Percentiles rank a stretch among this genome's conserved stretches.
phyloP scores from a whole-genome alignment of 1,284 basidiomycete species.

The Trichosporon sp. region DNA sequence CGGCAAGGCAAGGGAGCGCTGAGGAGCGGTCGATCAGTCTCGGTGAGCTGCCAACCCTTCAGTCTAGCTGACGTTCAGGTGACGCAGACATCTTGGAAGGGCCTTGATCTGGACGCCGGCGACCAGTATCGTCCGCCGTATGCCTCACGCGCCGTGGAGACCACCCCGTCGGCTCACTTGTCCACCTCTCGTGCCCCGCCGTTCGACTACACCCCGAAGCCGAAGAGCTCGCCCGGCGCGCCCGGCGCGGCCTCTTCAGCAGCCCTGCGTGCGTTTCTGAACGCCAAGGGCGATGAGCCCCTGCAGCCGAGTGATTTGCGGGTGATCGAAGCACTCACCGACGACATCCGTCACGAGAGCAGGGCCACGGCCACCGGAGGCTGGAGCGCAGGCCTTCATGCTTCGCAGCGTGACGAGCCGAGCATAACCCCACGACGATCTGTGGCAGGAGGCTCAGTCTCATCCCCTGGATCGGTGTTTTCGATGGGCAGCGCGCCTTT shows the following conservation, averaged over 20 bases:
- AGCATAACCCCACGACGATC: neutral
- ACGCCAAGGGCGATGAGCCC: conserved; percentile 29
- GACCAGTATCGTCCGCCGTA: conserved; percentile 3
- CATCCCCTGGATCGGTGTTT: conserved; percentile 20
- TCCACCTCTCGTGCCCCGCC: neutral
- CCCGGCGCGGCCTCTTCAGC: conserved; percentile 12
- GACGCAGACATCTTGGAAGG: conserved; percentile 7
- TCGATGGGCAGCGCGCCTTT: conserved; percentile 12
- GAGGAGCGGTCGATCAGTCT: neutral
- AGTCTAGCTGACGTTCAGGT: neutral
- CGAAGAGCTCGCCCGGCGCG: neutral
- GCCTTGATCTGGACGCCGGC: conserved; percentile 3
- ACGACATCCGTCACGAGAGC: conserved; percentile 26
- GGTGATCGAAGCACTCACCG: conserved; percentile 32
- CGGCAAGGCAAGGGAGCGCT: conserved; percentile 14
- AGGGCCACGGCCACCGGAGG: conserved; percentile 8
- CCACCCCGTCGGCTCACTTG: neutral
- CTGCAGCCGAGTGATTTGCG: conserved; percentile 28
- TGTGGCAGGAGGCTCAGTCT: neutral
- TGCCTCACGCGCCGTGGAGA: neutral
- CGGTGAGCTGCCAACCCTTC: neutral
- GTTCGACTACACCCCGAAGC: conserved; percentile 3
- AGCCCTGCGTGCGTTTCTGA: conserved; percentile 32
- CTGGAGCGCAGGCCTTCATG: conserved; percentile 22
- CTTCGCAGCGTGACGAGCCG: neutral